Base-by-base conservation (phyloP, 1,284 basidiomycete genomes). In the Hortiboletus rubellus region DNA sequence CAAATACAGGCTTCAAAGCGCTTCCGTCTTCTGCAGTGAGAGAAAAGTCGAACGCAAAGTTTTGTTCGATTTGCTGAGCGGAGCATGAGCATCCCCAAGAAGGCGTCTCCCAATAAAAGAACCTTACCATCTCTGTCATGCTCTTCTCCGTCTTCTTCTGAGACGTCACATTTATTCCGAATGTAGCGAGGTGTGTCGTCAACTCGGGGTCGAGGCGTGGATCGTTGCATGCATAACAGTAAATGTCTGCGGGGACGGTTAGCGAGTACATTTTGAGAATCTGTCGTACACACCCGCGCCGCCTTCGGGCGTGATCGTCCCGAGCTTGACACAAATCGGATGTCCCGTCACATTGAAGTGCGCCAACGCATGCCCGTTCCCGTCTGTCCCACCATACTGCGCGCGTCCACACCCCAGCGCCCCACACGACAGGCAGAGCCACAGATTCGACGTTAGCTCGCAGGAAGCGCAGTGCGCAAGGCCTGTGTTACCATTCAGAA, bases 261-360 rank as follows among this genome's bases (percentile, higher is more conserved):
- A 57, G 24, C 17, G 12, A 34, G 43, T 40, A 30, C 24, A n/a
- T 56, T n/a, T 42, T 8, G n/a, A 60, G 12, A 27, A n/a, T 42
- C 15, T 15, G 30, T 30, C 7, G 12, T 2, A 66, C 79, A 44
- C 57, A 92, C 92, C 93, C 58, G 92, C 96, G 7, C 78, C 83
- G 3, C 96, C 96, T 69, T 99, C 96, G 0, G 96, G 91, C 0
- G 96, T 97, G 66, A 99, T 98, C 0, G 96, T 99, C 3, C 96
- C 96, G 4, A 98, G 80, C 72, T 99, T 99, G 49, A 98, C 96
- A 55, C 90, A 91, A 27, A 96, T 82, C 0, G 88, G 83, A 70
- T 99, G 96, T 0, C 81, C 80, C 0, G 89, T 89, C 55, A 84
- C 79, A 53, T 91, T 74, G n/a, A 82, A 98, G 69, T 99, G 97